Evolutionary conservation across 345 rosid species (phyloP).

Genomic region (Gossypium bickii): DNA sequence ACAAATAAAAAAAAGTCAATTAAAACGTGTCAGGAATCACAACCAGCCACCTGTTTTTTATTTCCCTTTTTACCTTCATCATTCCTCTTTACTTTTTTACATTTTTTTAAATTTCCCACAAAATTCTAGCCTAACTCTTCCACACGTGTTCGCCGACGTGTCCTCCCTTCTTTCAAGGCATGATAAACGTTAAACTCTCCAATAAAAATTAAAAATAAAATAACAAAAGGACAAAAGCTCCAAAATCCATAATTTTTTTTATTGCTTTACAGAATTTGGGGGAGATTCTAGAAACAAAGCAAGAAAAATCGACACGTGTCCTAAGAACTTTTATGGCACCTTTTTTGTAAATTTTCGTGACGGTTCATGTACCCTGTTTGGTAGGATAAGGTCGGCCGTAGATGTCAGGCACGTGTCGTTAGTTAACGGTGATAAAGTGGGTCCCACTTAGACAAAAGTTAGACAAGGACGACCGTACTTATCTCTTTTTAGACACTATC

Average conservation of each 20-base stretch:
- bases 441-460: conserved; percentile 26
- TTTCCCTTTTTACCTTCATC: not conserved
- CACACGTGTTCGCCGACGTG: conserved; percentile 28
- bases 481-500: conserved; percentile 20
- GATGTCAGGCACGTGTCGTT: conserved; percentile 38
- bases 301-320: conserved; percentile 29
- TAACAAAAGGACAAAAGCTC: too few species aligned
- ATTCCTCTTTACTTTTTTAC: not conserved
- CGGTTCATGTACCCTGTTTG: conserved; percentile 40
- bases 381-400: conserved; percentile 35
- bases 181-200: conserved; percentile 17
- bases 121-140: conserved; percentile 40
- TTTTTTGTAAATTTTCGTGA: conserved; percentile 14
- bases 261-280: too few species aligned
- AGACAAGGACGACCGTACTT: conserved; percentile 76
- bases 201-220: too few species aligned
- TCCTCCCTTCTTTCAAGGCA: conserved; percentile 5
- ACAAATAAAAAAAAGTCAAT: not conserved
- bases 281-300: conserved; percentile 17
- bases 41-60: not conserved
- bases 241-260: too few species aligned
- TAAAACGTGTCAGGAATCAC: conserved; percentile 22
- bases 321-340: conserved; percentile 14
- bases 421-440: conserved; percentile 27
- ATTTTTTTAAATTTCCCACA: not conserved